Evolutionary conservation across 225 moss, liverwort and hornwort species (phyloP), one percentile per base, ranked within the genome.

Genomic region (Bryoerythrophyllum caledonicum): DNA sequence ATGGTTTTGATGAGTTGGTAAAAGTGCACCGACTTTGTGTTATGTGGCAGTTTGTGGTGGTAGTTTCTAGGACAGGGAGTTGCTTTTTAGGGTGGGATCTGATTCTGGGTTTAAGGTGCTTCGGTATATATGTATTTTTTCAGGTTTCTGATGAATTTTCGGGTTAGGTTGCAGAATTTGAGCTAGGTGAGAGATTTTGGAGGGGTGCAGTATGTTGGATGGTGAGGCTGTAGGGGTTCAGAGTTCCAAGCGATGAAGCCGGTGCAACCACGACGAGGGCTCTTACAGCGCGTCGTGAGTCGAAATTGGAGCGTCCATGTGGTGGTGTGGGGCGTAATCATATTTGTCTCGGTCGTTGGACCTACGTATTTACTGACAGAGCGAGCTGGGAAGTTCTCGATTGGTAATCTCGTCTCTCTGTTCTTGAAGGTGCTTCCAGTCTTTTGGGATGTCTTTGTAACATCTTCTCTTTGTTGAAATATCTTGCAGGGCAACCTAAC

Each of bases 341-440:
- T 86, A 32, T 20, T 86, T 2, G 7, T 83, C 52, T 83, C 83
- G 8, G 83, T 86, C 15, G 72, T 86, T 60, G 80, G 75, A 28
- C 83, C 83, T 7, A 72, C 75, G 14, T 80, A 78, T 56, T 75
- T 74, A 32, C 75, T 83, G 3, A 72, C 69, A 5, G 59, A 65
- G 21, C 86, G 68, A 63, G 60, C 83, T 67, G 83, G 86, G 66
- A 72, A 62, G 19, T 72, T 81, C 37, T 78, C 77, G 41, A 68
- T 24, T 52, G 79, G 82, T 81, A 51, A 46, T 51, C 23, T 8
- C 40, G 61, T 46, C n/a, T 61, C 32, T 19, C 15, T 35, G 58
- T 40, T 58, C 56, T 68, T 67, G 72, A 60, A 44, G 59, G 23
- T 52, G 68, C 1, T 1, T 5, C 59, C 10, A 44, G 7, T 24